Percentiles rank a stretch among this genome's conserved stretches.
These are phyloP conservation scores for Suillus plorans DNA, from an alignment of 768 basidiomycete species.

Conservation along the genomic window DNA sequence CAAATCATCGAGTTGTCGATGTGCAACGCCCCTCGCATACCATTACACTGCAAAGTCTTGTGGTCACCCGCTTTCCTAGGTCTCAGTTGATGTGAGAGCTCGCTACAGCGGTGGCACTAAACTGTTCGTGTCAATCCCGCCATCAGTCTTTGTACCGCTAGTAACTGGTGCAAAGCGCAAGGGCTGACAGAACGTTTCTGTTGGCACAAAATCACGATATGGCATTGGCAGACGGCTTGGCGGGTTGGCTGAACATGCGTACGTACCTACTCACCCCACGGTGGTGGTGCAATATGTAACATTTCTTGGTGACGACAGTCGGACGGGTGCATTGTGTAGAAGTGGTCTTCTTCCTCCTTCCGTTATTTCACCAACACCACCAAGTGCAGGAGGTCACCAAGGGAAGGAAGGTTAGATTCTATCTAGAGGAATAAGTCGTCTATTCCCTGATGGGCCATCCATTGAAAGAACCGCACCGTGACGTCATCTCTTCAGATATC, in stretches of 20 bases:
- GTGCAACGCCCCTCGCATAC: background rate
- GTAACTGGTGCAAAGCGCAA: background rate
- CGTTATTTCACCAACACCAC: background rate
- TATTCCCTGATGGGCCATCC: background rate
- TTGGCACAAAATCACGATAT: background rate
- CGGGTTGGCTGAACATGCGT: background rate
- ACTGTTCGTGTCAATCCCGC: background rate
- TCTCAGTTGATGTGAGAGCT: background rate
- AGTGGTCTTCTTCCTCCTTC: background rate
- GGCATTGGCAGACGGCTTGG: background rate
- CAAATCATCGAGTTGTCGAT: background rate
- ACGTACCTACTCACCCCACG: background rate
- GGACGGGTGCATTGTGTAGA: background rate
- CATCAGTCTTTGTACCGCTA: background rate
- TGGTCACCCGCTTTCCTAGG: background rate
- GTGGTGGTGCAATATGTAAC: background rate
- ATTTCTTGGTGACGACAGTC: background rate
- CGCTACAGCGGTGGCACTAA: background rate
- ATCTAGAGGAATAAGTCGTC: background rate
- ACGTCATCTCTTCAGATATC: background rate
- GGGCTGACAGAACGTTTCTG: background rate
- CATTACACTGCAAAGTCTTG: background rate
- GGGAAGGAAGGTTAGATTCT: background rate
- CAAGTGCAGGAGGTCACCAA: background rate
- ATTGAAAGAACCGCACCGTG: background rate